These are phyloP conservation scores for Microsporum audouinii DNA, from an alignment of 2,329 filamentous ascomycete species.

Conservation along the genomic window DNA sequence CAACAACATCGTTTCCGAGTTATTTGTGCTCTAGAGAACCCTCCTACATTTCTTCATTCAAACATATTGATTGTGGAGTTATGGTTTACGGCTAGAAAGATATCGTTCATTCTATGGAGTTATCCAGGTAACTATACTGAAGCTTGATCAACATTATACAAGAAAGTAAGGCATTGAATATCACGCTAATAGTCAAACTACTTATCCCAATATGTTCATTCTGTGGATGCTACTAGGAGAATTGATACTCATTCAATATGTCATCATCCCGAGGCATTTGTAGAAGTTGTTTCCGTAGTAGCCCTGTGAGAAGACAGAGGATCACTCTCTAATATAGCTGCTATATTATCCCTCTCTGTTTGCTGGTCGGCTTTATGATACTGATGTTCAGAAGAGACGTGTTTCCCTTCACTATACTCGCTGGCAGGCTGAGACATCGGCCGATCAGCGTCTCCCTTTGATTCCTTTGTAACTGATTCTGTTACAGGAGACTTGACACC, in stretches of 20 bases:
- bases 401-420: background rate
- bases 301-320: background rate
- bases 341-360: background rate
- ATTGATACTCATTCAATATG: background rate
- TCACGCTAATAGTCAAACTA: background rate
- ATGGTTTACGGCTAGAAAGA: background rate
- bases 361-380: background rate
- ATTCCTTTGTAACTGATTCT: slow-evolving; percentile 11
- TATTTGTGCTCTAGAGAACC: background rate
- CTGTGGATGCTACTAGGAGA: background rate
- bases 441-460: background rate
- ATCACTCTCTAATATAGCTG: background rate
- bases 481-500: background rate
- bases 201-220: background rate
- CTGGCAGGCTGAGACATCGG: background rate
- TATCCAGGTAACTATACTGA: too few relatives aligned
- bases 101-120: background rate
- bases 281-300: background rate
- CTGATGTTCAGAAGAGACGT: background rate
- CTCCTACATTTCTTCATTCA: background rate
- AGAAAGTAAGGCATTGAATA: background rate
- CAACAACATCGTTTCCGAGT: background rate
- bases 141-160: background rate
- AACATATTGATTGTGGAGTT: background rate
- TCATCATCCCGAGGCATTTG: background rate